Percentiles rank a stretch among this genome's conserved stretches.
Evolutionary conservation across 805 yeast genomes (phyloP).

Genomic region (Candida cerambycidarum): DNA sequence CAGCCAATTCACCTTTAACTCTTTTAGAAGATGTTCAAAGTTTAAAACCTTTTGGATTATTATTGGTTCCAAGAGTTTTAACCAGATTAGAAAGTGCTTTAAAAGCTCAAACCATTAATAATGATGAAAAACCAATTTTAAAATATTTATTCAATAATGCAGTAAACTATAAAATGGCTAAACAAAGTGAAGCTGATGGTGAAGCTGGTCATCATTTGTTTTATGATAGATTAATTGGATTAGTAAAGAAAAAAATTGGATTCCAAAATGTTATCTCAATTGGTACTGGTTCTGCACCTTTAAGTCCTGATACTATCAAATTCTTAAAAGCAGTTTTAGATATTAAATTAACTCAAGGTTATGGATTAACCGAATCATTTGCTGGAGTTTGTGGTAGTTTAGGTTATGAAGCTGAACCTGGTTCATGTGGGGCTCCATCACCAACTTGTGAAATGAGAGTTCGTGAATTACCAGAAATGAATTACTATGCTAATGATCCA

Average conservation of each 20-base stretch:
- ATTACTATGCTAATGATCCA: constrained; percentile 34
- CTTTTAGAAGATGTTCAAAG: constrained; percentile 29
- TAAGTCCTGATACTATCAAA: constrained; percentile 57
- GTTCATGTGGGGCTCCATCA: constrained; percentile 44
- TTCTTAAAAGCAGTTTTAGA: constrained; percentile 62
- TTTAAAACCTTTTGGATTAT: constrained; percentile 28
- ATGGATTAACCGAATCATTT: constrained; percentile 68
- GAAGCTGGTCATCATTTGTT: constrained; percentile 33
- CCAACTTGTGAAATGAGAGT: constrained; percentile 54
- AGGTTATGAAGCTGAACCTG: constrained; percentile 42
- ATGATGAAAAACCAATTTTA: constrained; percentile 25
- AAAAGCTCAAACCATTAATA: constrained; percentile 24
- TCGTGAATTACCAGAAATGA: constrained; percentile 66
- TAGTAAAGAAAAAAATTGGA: constrained; percentile 40
- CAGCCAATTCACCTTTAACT: constrained; percentile 27
- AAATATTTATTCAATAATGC: constrained; percentile 23
- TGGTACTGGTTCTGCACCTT: constrained; percentile 66
- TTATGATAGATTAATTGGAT: constrained; percentile 27
- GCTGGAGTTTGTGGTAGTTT: constrained; percentile 50
- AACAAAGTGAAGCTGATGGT: constrained; percentile 41
- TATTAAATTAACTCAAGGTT: constrained; percentile 62
- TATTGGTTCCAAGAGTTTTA: constrained; percentile 41
- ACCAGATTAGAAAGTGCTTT: constrained; percentile 32
- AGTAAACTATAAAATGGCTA: constrained; percentile 20
- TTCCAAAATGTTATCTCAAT: constrained; percentile 26